Evolutionary conservation across 192 early-diverging fungal species (phyloP).

Genomic region (Dispira parvispora): DNA sequence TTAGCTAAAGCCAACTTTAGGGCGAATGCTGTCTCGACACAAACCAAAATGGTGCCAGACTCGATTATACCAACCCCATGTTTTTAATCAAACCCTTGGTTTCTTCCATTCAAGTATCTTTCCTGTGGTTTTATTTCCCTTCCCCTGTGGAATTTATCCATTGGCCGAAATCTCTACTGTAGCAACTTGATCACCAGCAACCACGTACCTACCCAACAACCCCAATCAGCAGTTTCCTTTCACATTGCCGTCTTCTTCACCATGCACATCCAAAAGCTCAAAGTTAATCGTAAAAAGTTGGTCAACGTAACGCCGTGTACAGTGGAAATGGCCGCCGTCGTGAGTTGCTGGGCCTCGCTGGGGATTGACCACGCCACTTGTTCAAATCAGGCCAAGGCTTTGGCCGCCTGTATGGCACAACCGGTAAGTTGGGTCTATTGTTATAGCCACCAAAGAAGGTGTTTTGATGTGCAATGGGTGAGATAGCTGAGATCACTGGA

Average conservation of each 20-base stretch:
- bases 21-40: no score
- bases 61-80: no score
- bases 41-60: no score
- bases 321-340: slow-evolving; percentile 25
- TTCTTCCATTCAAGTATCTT: no score
- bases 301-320: slow-evolving; percentile 23
- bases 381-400: slow-evolving; percentile 16
- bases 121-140: no score
- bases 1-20: no score
- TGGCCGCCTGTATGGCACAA: slow-evolving; percentile 24
- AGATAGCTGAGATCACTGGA: neutral
- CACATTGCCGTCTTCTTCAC: neutral
- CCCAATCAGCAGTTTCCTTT: neutral
- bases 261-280: slow-evolving; percentile 1
- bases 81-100: no score
- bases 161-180: no score
- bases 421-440: slow-evolving; percentile 9
- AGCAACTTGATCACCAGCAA: no score
- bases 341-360: slow-evolving; percentile 27
- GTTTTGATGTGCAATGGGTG: neutral
- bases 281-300: slow-evolving; percentile 7
- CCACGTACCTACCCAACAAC: no score
- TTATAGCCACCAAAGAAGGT: neutral
- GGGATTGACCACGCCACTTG: slow-evolving; percentile 24
- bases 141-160: no score